Evolutionary conservation across 257 asterid genomes (phyloP), one percentile per base, ranked within the genome.

Genomic region (Fraxinus americana): DNA sequence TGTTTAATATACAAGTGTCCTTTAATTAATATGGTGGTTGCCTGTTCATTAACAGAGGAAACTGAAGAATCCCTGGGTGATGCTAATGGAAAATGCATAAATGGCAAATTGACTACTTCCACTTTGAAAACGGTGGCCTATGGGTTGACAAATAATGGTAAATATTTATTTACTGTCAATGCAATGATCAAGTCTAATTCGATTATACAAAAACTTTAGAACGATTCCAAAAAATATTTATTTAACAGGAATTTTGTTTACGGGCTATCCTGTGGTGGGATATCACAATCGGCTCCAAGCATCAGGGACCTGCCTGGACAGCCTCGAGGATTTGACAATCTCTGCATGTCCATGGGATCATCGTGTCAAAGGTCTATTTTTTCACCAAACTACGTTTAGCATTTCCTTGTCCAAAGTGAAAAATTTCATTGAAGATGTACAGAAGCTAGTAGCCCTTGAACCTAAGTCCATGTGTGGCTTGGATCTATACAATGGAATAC

Each of bases 261-360:
- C 83, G 8, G 86, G 87, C 1, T 91, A 88, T 45, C 94, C 97
- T 0, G 75, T 90, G 8, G 41, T 87, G 0, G 94, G 97, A 50
- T 84, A 68, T 27, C 93, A 91, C 0, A 88, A 90, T 43, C 90
- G 86, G 9, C 63, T 90, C 2, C 94, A 91, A 74, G 74, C 97
- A 7, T 88, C 94, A 0, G 97, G 94, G 2, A 27, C 85, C 0
- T 91, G 94, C 80, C 86, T 91, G 0, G 92, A 91, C 72, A 87
- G 91, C 78, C 72, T 16, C 0, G 75, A 87, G 27, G 91, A 90
- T 25, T 78, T 57, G 0, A 36, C 23, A 74, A 45, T 72, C 36
- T 88, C 89, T 0, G 82, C 82, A 7, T 91, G 97, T 72, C 87
- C 95, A 2, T 91, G 97, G 95, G 95, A 90, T 66, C 71, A 82